Evolutionary conservation across 2,329 filamentous ascomycete genomes (phyloP).

Genomic region (Colletotrichum chlorophyti): DNA sequence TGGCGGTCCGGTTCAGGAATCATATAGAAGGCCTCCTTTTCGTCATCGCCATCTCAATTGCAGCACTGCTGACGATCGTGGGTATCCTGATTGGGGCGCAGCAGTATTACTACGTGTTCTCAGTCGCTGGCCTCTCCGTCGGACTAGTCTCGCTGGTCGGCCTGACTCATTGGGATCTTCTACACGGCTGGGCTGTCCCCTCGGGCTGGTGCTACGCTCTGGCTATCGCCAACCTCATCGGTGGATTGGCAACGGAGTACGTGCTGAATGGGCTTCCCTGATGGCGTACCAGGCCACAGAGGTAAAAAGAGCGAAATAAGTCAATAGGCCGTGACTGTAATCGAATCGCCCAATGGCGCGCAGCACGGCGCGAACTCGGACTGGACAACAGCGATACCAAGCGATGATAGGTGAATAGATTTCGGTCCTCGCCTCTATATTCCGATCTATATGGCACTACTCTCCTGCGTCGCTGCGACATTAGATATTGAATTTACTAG

Average conservation of each 20-base stretch:
- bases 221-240: constrained; percentile 29
- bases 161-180: constrained; percentile 20
- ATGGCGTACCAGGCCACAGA: too few relatives aligned
- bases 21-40: constrained; percentile 26
- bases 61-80: constrained; percentile 15
- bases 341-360: too few relatives aligned
- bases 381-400: too few relatives aligned
- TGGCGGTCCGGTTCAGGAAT: constrained; percentile 36
- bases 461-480: too few relatives aligned
- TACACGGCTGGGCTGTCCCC: constrained; percentile 24
- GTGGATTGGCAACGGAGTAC: too few relatives aligned
- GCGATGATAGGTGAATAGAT: too few relatives aligned
- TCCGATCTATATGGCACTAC: too few relatives aligned
- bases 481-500: not conserved
- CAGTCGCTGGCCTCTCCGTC: not conserved
- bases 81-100: not conserved
- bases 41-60: constrained; percentile 22
- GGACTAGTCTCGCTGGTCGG: constrained; percentile 27
- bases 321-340: too few relatives aligned
- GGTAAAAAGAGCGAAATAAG: too few relatives aligned
- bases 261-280: too few relatives aligned
- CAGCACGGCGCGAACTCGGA: too few relatives aligned
- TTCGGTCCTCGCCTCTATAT: too few relatives aligned
- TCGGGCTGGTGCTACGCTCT: constrained; percentile 31
- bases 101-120: not conserved